phyloP scores from a whole-genome alignment of 139 green algal genomes.

The Chlorella vulgaris region DNA sequence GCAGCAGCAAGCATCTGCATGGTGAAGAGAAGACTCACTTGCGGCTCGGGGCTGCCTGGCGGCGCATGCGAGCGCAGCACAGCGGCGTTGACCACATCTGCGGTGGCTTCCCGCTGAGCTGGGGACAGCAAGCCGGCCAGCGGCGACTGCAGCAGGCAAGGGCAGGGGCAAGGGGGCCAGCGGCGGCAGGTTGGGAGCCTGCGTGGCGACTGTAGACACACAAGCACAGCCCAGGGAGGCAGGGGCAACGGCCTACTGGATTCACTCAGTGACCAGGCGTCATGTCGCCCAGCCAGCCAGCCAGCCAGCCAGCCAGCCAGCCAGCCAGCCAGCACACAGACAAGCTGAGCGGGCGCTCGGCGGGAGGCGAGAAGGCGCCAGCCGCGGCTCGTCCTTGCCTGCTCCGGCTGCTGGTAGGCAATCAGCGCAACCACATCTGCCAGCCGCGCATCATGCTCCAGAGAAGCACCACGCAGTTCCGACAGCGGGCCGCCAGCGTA shows the following conservation, averaged over 20 bases:
- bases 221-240: no score
- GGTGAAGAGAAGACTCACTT: background rate
- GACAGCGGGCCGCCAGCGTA: slow-evolving; percentile 60
- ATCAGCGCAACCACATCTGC: slow-evolving; percentile 77
- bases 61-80: slow-evolving; percentile 48
- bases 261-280: no score
- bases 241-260: no score
- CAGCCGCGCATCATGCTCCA: slow-evolving; percentile 42
- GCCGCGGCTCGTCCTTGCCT: background rate
- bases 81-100: slow-evolving; percentile 77
- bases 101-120: slow-evolving; percentile 68
- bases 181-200: background rate
- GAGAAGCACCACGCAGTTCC: slow-evolving; percentile 44
- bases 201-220: background rate
- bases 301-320: background rate
- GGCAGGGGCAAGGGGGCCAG: background rate
- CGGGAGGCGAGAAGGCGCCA: no score
- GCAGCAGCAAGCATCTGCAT: no score
- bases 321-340: background rate
- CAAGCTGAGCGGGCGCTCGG: no score
- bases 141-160: slow-evolving; percentile 43
- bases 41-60: background rate
- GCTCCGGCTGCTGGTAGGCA: slow-evolving; percentile 73
- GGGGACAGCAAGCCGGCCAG: slow-evolving; percentile 64
- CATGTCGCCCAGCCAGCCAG: background rate